Evolutionary conservation across 2,329 filamentous ascomycete species (phyloP).

Genomic region (Coniella vitis): DNA sequence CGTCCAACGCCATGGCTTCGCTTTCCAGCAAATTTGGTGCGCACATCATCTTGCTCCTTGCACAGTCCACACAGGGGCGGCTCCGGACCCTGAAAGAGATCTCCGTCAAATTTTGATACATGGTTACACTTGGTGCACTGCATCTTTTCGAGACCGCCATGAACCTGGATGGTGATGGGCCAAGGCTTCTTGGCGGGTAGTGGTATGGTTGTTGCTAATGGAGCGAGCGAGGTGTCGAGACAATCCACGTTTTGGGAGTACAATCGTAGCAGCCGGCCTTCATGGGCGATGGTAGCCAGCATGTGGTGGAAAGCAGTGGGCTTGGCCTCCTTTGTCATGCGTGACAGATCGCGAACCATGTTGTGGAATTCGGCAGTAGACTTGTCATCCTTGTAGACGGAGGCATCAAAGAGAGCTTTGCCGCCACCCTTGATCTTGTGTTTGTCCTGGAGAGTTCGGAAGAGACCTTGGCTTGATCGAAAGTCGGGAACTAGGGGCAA

Average conservation of each 20-base stretch:
- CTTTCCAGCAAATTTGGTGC: constrained; percentile 71
- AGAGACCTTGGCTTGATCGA: constrained; percentile 83
- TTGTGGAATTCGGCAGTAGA: constrained; percentile 89
- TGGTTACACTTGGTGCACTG: constrained; percentile 88
- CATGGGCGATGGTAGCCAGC: constrained; percentile 79
- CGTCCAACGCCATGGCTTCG: constrained; percentile 89
- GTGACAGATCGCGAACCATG: constrained; percentile 87
- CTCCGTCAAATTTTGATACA: constrained; percentile 67
- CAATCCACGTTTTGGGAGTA: constrained; percentile 98
- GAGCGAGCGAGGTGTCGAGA: constrained; percentile 77
- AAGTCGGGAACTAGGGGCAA: constrained; percentile 74
- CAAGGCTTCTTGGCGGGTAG: constrained; percentile 79
- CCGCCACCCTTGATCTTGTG: constrained; percentile 90
- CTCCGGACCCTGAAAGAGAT: constrained; percentile 76
- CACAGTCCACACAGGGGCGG: constrained; percentile 76
- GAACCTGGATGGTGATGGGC: constrained; percentile 88
- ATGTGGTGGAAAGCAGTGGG: constrained; percentile 92
- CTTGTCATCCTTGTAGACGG: constrained; percentile 87
- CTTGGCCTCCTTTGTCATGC: constrained; percentile 66
- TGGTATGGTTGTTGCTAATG: constrained; percentile 73
- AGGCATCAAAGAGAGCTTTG: constrained; percentile 89
- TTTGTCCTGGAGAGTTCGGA: constrained; percentile 75
- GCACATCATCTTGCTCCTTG: constrained; percentile 65
- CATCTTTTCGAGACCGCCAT: constrained; percentile 93
- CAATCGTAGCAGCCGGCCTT: constrained; percentile 79